Evolutionary conservation across 2,329 filamentous ascomycete genomes (phyloP), one percentile per base, ranked within the genome.

Genomic region (Metarhizium rileyi): DNA sequence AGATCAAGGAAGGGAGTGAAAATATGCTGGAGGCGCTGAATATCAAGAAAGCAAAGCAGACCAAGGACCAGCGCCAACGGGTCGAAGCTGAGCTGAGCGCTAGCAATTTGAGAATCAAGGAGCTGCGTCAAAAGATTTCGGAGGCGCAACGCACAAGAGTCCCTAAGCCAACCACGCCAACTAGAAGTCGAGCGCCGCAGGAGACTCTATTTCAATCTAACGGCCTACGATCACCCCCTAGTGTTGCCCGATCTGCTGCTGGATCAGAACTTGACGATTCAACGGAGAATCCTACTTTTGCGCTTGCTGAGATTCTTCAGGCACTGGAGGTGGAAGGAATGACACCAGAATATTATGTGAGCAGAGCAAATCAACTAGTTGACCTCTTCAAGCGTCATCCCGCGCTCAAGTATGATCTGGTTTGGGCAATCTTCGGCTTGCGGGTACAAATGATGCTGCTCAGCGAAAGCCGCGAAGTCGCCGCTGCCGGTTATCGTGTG

Each of bases 1-100:
- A 97, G 74, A 97, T 98, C 64, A 96, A 95, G 68, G 87, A 91
- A 60, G 93, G 93, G 20, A 96, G 91, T 51, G 93, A 98, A 73
- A 98, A 98, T 65, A 84, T 98, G 80, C 75, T 98, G 36, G 93
- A 98, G 71, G 93, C 93, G 12, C 72, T 98, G 56, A 89, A 96
- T 65, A 80, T 83, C 42, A 98, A 98, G 69, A 96, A 95, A 66
- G 86, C 88, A 43, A 98, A 97, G 70, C 91, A 97, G 66, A 86
- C 87, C 55, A 94, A 90, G 64, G 91, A 91, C 52, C 87, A 91
- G 63, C 80, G 87, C 42, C 73, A 78, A 53, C 78, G 80, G 58
- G 87, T 90, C 26, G 87, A 98, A 70, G 86, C 87, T 46, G 93
- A 98, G 70, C 75, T 98, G 57, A 93, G 84, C 63, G 84, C 89